These are phyloP conservation scores for Jackrogersella minutella DNA, from an alignment of 495 filamentous ascomycete species.

Conservation along the genomic window DNA sequence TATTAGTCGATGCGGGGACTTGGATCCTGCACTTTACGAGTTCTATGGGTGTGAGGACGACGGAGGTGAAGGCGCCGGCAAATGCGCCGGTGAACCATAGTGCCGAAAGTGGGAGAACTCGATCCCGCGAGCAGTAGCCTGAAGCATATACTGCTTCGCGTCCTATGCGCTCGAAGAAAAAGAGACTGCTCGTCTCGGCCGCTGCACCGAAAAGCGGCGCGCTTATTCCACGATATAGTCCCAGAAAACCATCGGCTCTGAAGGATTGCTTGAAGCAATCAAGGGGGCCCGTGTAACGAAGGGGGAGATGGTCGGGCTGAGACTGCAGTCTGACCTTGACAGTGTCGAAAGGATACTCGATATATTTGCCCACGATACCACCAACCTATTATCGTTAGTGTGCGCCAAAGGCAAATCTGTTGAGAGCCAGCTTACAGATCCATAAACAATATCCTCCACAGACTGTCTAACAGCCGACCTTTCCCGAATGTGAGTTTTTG, in stretches of 20 bases:
- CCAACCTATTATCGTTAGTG: slow-evolving; percentile 64
- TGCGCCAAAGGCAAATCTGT: slow-evolving; percentile 5
- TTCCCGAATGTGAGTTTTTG: slow-evolving; percentile 9
- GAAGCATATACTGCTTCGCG: slow-evolving; percentile 64
- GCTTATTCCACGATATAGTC: slow-evolving; percentile 92
- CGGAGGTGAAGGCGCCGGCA: slow-evolving; percentile 87
- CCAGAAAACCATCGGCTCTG: slow-evolving; percentile 73
- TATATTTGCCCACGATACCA: slow-evolving; percentile 90
- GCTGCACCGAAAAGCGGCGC: slow-evolving; percentile 92
- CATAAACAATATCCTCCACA: slow-evolving; percentile 81
- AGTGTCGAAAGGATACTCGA: slow-evolving; percentile 99
- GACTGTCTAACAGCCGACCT: slow-evolving; percentile 70
- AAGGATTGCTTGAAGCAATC: slow-evolving; percentile 94
- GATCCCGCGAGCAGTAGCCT: slow-evolving; percentile 59
- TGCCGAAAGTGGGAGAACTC: slow-evolving; percentile 71
- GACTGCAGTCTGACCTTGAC: slow-evolving; percentile 86
- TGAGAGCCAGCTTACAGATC: slow-evolving; percentile 69
- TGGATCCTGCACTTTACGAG: slow-evolving; percentile 99
- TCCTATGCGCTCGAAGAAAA: slow-evolving; percentile 83
- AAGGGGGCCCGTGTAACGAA: slow-evolving; percentile 84
- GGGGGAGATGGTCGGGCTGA: slow-evolving; percentile 82
- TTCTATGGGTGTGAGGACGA: slow-evolving; percentile 94
- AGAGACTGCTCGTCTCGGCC: slow-evolving; percentile 90
- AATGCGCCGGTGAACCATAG: slow-evolving; percentile 80
- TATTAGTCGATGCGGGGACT: slow-evolving; percentile 59